Evolutionary conservation across 2,329 filamentous ascomycete genomes (phyloP), one percentile per base, ranked within the genome.

Genomic region (Acarospora socialis): DNA sequence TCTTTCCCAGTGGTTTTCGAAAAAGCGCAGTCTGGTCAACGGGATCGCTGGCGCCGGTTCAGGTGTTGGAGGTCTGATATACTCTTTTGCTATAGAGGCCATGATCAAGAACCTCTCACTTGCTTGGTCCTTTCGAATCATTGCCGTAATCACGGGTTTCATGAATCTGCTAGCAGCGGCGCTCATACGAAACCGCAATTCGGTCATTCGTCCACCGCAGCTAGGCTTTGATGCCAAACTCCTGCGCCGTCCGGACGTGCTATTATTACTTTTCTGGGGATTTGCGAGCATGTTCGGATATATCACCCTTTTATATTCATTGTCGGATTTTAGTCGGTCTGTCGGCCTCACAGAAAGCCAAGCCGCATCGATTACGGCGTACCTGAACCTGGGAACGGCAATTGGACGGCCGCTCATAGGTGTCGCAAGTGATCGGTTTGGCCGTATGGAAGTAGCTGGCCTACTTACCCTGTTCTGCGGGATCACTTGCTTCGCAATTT

Each of bases 201-300:
- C 35, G 14, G 35, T 29, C 9, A 42, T 47, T 23, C 34, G 36
- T 15, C 46, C 47, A 2, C 27, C 31, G 6, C 41, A 47, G 28
- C 42, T 35, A 14, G 23, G 35, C n/a, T 40, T 51, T 20, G 47
- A 51, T 22, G 23, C 23, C 5, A 29, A 27, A 19, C 36, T 50
- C 17, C 32, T 50, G 13, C 32, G 34, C 17, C 34, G 38, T 14
- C 37, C 33, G 12, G 38, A 46, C 13, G 45, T 50, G 3, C 36
- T 40, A 23, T 30, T 50, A 8, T 31, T 51, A 16, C 41, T 48
- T 4, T 29, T 24, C 13, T 43, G 42, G 7, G 55, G 49, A 5
- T 63, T 66, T 33, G 46, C 56, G 14, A 59, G 50, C 32, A 55
- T 66, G 46, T 43, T 66, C 2, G 63, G 63, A 2, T 66, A 66